phyloP scores from a whole-genome alignment of 495 filamentous ascomycete genomes.

The Podospora tetraspora region DNA sequence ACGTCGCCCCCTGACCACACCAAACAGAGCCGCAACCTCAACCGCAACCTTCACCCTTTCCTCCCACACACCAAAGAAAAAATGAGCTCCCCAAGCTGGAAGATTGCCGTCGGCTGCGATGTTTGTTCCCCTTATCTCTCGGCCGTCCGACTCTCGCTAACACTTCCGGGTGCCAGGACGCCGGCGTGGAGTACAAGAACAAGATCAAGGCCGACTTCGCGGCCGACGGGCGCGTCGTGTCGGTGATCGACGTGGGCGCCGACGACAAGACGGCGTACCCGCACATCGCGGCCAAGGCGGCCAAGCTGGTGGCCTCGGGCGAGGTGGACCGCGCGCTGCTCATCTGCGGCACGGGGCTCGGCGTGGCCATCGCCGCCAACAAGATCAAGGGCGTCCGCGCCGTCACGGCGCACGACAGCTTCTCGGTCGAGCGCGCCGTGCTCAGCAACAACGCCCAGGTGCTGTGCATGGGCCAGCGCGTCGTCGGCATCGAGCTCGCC shows the following conservation, averaged over 20 bases:
- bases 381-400: conserved; percentile 80
- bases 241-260: conserved; percentile 62
- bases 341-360: conserved; percentile 83
- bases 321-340: conserved; percentile 72
- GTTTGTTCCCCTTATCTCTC: conserved; percentile 30
- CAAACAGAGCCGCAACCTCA: conserved; percentile 6
- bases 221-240: conserved; percentile 59
- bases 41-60: not conserved
- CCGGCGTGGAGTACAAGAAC: conserved; percentile 73
- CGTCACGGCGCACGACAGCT: conserved; percentile 82
- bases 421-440: conserved; percentile 74
- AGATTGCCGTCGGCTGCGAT: conserved; percentile 44
- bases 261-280: conserved; percentile 81
- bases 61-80: not conserved
- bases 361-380: conserved; percentile 81
- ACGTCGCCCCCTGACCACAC: not conserved
- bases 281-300: conserved; percentile 68
- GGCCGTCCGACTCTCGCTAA: conserved; percentile 14
- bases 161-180: conserved; percentile 47
- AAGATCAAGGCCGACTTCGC: conserved; percentile 69
- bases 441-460: conserved; percentile 85
- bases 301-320: conserved; percentile 60
- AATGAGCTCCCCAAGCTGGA: conserved; percentile 42
- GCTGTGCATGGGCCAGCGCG: conserved; percentile 80
- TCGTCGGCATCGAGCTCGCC: conserved; percentile 75